Evolutionary conservation across 148 eudicot genomes (phyloP), one percentile per base, ranked within the genome.

Genomic region (Cornus controversa): DNA sequence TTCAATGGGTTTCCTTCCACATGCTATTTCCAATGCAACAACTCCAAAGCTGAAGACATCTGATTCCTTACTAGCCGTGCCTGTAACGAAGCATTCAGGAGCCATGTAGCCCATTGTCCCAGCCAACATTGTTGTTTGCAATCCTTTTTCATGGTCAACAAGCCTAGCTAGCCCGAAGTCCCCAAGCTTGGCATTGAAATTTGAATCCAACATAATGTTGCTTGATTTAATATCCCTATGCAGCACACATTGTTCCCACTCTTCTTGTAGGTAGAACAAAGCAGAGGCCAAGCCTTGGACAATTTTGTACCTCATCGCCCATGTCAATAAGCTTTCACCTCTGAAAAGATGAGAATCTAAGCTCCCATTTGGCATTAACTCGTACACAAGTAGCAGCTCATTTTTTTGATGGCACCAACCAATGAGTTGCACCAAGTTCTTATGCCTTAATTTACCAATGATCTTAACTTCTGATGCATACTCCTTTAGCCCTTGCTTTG

Each of bases 121-220:
- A 0, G 78, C 81, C 26, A 78, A 24, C 2, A 77, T 25, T 0
- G 80, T 80, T 26, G 86, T 83, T 37, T 76, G 74, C 0, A 67
- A 34, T 0, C 28, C 72, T 27, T 83, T 74, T 16, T 75, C 85
- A 15, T 83, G 85, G 62, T 83, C 66, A 8, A 83, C 82, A 0
- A 83, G 57, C 71, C 82, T 75, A 22, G 85, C 85, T 22, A 83
- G 22, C n/a, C 86, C 82, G 28, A 83, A 83, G 76, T 83, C 86
- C 23, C 80, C 86, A 5, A 83, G 80, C 26, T 83, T 83, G 7
- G 80, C 80, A 69, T 80, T 80, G 75, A 83, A 76, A 23, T 22
- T 80, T 0, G 80, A 72, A 53, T 83, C 82, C 47, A 79, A 47
- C 82, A 83, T 80, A 6, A 83, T 16, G 13, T 80, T 83, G 50